phyloP scores from a whole-genome alignment of 352 stramenopile species.

The Aphanomyces stellatus region DNA sequence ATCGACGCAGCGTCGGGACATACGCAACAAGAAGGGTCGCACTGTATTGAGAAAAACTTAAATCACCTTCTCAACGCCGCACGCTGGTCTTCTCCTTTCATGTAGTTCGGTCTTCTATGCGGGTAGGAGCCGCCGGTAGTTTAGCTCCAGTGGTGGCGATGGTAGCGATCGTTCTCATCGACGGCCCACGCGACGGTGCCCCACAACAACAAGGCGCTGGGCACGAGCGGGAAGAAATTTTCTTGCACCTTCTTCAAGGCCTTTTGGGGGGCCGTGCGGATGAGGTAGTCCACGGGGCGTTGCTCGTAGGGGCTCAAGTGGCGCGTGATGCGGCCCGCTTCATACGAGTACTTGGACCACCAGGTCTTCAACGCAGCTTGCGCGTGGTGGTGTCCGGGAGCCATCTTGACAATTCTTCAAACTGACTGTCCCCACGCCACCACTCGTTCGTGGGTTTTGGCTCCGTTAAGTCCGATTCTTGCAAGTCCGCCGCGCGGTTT shows the following conservation, averaged over 20 bases:
- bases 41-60: neutral
- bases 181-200: conserved; percentile 66
- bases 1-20: too few relatives aligned
- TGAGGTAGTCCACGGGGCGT: conserved; percentile 54
- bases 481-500: too few relatives aligned
- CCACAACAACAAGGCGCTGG: conserved; percentile 46
- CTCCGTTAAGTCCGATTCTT: neutral
- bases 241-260: conserved; percentile 73
- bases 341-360: conserved; percentile 60
- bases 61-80: neutral
- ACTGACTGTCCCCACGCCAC: conserved; percentile 11
- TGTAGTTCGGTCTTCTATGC: too few relatives aligned
- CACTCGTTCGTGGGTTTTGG: conserved; percentile 1
- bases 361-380: conserved; percentile 33
- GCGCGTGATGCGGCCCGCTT: conserved; percentile 54
- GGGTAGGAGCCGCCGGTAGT: conserved; percentile 4
- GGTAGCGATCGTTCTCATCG: conserved; percentile 63
- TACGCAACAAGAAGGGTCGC: neutral
- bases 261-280: conserved; percentile 65
- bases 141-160: conserved; percentile 75
- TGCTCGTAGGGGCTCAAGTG: conserved; percentile 64
- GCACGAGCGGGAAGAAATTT: conserved; percentile 65
- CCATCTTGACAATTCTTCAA: conserved; percentile 13
- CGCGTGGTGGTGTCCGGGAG: neutral
- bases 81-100: too few relatives aligned